Conservation (phyloP, 148 eudicot species). For the Heliosperma pusillum region DNA sequence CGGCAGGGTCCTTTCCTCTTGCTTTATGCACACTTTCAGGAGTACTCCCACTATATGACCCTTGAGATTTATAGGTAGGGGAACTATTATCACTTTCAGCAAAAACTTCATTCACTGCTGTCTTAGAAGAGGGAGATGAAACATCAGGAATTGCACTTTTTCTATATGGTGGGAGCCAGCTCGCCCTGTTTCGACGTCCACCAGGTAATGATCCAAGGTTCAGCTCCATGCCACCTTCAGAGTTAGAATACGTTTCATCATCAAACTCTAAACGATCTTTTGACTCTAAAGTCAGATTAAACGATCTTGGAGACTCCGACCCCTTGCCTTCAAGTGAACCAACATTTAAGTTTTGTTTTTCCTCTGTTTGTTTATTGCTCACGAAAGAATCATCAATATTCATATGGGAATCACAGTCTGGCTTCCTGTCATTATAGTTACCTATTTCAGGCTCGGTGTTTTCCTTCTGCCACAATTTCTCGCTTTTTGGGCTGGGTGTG, state of each 20-base stretch:
- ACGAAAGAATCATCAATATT: slow-evolving; percentile 6
- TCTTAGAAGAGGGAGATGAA: slow-evolving; percentile 28
- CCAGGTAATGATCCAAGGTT: slow-evolving; percentile 55
- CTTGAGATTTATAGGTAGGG: slow-evolving; percentile 9
- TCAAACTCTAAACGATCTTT: slow-evolving; percentile 27
- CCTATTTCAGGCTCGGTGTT: slow-evolving; percentile 21
- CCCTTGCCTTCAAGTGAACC: slow-evolving; percentile 18
- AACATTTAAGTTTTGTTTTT: slow-evolving; percentile 17
- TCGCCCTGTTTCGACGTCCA: slow-evolving; percentile 60
- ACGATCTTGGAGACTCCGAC: slow-evolving; percentile 27
- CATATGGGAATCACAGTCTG: slow-evolving; percentile 14
- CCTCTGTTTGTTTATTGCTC: slow-evolving; percentile 13
- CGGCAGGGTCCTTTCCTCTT: slow-evolving; percentile 28
- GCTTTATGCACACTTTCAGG: slow-evolving; percentile 31
- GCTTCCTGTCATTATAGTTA: slow-evolving; percentile 19
- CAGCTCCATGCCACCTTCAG: slow-evolving; percentile 39
- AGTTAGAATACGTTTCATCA: slow-evolving; percentile 28
- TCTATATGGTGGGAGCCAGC: slow-evolving; percentile 36
- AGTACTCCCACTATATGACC: slow-evolving; percentile 12
- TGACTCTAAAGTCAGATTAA: slow-evolving; percentile 24
- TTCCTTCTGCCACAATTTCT: slow-evolving; percentile 36
- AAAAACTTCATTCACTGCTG: slow-evolving; percentile 25
- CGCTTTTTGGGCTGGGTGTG: slow-evolving; percentile 52
- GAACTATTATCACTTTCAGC: slow-evolving; percentile 21
- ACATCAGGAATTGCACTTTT: slow-evolving; percentile 28